These are phyloP conservation scores for Gleditsia sinensis DNA, from an alignment of 306 rosid genomes.

Conservation along the genomic window DNA sequence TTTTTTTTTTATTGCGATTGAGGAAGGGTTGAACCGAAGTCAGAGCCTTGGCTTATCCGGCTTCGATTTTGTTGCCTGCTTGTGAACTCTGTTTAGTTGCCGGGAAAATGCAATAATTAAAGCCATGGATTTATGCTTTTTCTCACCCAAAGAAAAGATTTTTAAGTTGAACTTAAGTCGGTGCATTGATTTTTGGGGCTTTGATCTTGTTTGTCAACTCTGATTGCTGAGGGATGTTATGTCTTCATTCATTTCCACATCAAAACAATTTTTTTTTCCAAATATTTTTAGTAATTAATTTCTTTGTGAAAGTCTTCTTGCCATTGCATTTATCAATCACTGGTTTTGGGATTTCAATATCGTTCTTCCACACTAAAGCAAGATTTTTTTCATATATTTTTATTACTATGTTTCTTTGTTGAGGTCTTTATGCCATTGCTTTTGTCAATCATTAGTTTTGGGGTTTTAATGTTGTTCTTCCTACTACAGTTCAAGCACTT, in stretches of 20 bases:
- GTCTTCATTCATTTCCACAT: conserved; percentile 10
- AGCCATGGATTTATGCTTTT: conserved; percentile 13
- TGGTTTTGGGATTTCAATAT: conserved; percentile 25
- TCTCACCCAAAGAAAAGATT: conserved; percentile 17
- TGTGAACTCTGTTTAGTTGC: conserved; percentile 23
- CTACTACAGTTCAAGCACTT: conserved; percentile 79
- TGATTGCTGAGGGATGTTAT: conserved; percentile 32
- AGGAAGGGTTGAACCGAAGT: not conserved
- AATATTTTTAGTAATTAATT: not conserved
- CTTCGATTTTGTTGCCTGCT: conserved; percentile 31
- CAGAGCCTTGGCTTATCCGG: conserved; percentile 26
- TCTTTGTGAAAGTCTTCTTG: not conserved
- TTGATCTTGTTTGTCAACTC: conserved; percentile 22
- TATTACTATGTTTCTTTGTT: not conserved
- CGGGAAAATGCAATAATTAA: conserved; percentile 31
- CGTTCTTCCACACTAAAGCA: too few species aligned
- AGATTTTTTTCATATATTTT: not conserved
- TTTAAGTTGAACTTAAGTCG: conserved; percentile 23
- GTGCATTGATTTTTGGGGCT: conserved; percentile 35
- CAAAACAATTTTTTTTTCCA: not conserved
- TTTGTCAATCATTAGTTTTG: conserved; percentile 4
- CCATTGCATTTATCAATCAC: not conserved
- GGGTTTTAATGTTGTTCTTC: conserved; percentile 18
- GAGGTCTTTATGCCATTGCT: not conserved
- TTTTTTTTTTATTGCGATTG: conserved; percentile 48